Conservation (phyloP, 768 basidiomycete species). For the Candolleomyces aberdarensis region DNA sequence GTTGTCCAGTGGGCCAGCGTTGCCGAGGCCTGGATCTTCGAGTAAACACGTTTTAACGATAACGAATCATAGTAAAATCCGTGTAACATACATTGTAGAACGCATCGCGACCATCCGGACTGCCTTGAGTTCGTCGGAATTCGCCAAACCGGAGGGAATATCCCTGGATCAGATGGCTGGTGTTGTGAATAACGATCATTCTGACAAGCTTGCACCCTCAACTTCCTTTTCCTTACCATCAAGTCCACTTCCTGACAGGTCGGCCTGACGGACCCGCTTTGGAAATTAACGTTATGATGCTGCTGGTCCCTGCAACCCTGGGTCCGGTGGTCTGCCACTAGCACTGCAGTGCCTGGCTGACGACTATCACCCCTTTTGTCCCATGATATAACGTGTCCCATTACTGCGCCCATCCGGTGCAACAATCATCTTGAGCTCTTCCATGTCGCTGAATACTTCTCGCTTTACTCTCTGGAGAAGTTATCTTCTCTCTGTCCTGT, state of each 20-base stretch:
- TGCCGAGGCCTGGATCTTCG: conserved; percentile 74
- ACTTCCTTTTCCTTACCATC: too few relatives aligned
- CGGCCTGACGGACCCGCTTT: too few relatives aligned
- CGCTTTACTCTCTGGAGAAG: conserved; percentile 2
- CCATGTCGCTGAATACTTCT: not conserved
- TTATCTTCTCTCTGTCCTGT: conserved; percentile 11
- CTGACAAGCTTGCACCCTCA: too few relatives aligned
- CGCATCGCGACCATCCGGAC: not conserved
- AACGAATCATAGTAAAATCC: not conserved
- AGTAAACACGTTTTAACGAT: conserved; percentile 41
- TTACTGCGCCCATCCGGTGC: not conserved
- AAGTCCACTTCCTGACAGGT: too few relatives aligned
- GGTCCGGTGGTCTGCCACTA: not conserved
- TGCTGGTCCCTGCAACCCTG: not conserved
- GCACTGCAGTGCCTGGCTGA: not conserved
- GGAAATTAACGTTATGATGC: too few relatives aligned
- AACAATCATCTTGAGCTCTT: not conserved
- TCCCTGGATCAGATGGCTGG: too few relatives aligned
- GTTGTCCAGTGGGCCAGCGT: conserved; percentile 65
- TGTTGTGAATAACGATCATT: too few relatives aligned
- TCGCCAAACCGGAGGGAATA: too few relatives aligned
- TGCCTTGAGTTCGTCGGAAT: too few relatives aligned
- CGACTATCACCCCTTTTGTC: not conserved
- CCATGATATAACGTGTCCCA: not conserved
- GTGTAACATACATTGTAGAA: conserved; percentile 11